These are phyloP conservation scores for Botrytis hyacinthi DNA, from an alignment of 2,329 filamentous ascomycete genomes.

Conservation along the genomic window DNA sequence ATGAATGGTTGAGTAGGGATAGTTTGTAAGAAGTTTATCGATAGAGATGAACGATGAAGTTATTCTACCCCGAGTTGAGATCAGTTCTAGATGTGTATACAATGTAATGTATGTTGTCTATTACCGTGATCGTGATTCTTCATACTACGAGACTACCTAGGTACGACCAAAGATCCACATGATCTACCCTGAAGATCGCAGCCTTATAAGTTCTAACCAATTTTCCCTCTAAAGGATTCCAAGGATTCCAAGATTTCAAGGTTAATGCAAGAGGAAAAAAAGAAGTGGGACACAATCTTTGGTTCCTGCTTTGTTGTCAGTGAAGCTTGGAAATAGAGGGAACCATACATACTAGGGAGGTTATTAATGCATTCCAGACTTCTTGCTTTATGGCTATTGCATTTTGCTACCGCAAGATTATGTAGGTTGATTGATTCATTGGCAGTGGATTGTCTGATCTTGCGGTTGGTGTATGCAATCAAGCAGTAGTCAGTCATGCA, in stretches of 20 bases:
- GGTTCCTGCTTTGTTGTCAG: constrained; percentile 10
- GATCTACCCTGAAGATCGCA: background rate
- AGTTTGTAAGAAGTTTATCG: background rate
- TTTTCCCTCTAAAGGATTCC: too few species aligned
- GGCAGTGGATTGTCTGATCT: too few species aligned
- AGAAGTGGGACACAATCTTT: background rate
- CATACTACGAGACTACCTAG: too few species aligned
- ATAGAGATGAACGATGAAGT: background rate
- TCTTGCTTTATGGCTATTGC: too few species aligned
- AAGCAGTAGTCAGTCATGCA: too few species aligned
- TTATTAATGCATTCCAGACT: background rate
- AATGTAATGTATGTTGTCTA: too few species aligned
- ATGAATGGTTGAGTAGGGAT: background rate
- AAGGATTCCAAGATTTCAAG: background rate
- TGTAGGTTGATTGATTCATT: too few species aligned
- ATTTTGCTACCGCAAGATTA: too few species aligned
- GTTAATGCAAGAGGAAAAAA: constrained; percentile 6
- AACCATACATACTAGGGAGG: too few species aligned
- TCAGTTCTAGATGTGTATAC: background rate
- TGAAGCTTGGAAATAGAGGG: background rate
- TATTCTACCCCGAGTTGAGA: background rate
- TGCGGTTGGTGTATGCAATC: too few species aligned
- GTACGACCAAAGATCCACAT: too few species aligned
- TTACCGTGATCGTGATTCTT: too few species aligned
- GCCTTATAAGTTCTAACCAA: background rate